Percentiles rank a stretch among this genome's conserved stretches.
These are phyloP conservation scores for Thielaviopsis euricoi DNA, from an alignment of 2,329 filamentous ascomycete genomes.

Conservation along the genomic window DNA sequence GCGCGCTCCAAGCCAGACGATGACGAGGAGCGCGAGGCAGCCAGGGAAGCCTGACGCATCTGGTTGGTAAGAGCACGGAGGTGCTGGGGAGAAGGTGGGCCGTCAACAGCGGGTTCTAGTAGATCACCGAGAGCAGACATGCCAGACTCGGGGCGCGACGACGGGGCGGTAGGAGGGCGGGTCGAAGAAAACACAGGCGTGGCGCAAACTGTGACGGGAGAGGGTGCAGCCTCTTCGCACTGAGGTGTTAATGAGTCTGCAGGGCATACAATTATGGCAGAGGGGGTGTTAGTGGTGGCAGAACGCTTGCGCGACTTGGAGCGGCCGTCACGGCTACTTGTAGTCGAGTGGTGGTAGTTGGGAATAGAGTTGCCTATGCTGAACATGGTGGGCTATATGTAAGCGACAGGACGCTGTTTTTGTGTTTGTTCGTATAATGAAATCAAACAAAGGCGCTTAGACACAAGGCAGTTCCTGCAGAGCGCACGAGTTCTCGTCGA, in stretches of 20 bases:
- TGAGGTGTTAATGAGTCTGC: constrained; percentile 6
- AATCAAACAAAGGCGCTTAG: not conserved
- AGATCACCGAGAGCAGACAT: constrained; percentile 22
- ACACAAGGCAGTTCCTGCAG: not conserved
- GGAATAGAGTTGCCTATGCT: constrained; percentile 9
- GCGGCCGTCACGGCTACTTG: constrained; percentile 8
- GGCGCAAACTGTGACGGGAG: not conserved
- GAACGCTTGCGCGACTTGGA: constrained; percentile 8
- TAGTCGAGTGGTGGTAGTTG: constrained; percentile 9
- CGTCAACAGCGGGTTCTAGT: constrained; percentile 41
- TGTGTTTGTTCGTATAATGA: not conserved
- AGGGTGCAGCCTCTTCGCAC: constrained; percentile 4
- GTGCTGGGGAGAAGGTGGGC: constrained; percentile 42
- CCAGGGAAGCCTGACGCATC: constrained; percentile 35
- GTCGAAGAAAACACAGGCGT: not conserved
- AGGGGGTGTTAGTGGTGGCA: constrained; percentile 1
- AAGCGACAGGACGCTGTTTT: not conserved
- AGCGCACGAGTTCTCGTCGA: not conserved
- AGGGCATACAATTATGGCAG: not conserved
- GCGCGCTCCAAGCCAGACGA: constrained; percentile 6
- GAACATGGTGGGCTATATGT: constrained; percentile 8
- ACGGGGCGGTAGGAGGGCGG: constrained; percentile 8
- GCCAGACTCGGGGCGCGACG: constrained; percentile 2
- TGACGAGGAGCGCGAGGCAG: constrained; percentile 9
- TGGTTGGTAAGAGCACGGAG: constrained; percentile 42